Percentiles rank a stretch among this genome's conserved stretches.
Conservation (phyloP, 164 flowering plant species). For the Tinospora cordifolia region DNA sequence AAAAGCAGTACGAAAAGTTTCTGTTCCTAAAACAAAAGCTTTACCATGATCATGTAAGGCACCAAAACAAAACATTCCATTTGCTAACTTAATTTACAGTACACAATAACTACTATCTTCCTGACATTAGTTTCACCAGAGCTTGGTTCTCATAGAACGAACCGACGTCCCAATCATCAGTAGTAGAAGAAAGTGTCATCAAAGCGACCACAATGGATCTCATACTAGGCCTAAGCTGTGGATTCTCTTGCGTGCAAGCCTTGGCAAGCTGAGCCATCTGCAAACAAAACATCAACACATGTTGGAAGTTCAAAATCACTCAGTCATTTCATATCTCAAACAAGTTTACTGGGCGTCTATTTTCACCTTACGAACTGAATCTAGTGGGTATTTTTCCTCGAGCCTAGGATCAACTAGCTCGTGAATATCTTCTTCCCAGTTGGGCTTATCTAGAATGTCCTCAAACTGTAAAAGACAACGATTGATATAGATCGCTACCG, state of each 20-base stretch:
- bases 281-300: constrained; percentile 11
- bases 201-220: constrained; percentile 76
- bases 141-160: constrained; percentile 67
- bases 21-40: background rate
- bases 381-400: constrained; percentile 59
- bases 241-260: constrained; percentile 74
- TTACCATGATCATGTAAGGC: background rate
- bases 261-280: constrained; percentile 72
- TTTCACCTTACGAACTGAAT: constrained; percentile 60
- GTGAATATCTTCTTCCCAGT: constrained; percentile 41
- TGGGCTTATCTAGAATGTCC: constrained; percentile 44
- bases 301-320: background rate
- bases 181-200: constrained; percentile 69
- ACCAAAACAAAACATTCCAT: background rate
- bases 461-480: constrained; percentile 54
- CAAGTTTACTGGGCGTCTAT: background rate
- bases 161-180: constrained; percentile 73
- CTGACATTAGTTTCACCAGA: constrained; percentile 61
- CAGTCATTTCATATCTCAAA: background rate
- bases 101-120: constrained; percentile 36
- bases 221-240: constrained; percentile 81
- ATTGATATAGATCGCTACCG: background rate
- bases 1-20: background rate
- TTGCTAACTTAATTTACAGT: background rate
- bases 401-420: constrained; percentile 64